Evolutionary conservation across 1,284 basidiomycete genomes (phyloP), one percentile per base, ranked within the genome.

Genomic region (Chalciporus sp.): DNA sequence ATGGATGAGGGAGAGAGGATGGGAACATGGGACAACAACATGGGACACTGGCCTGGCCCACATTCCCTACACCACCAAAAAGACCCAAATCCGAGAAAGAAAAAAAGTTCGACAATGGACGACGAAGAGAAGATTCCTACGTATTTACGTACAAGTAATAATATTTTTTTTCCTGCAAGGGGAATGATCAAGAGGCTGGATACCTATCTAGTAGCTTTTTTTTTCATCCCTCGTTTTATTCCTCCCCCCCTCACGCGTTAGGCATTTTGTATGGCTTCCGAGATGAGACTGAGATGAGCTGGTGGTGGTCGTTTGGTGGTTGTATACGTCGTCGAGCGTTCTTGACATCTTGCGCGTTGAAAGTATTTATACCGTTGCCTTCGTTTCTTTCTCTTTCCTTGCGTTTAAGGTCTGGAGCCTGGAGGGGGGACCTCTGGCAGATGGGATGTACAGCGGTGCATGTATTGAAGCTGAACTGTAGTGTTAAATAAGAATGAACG

Each of bases 1-100:
- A 88, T 59, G 76, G 77, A 28, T 78, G 60, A 69, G 23, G 23
- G 23, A 23, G 23, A n/a, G n/a, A n/a, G n/a, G n/a, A n/a, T n/a
- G 23, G 23, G 23, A 2, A 23, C 23, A 23, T 6, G 23, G 3
- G 23, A 23, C 23, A 6, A n/a, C n/a, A n/a, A n/a, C n/a, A n/a
- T n/a, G 23, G 23, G 6, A 23, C 23, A 3, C 23, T 23, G 23
- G 23, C 23, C 23, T 23, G 23, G 23, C 7, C 39, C 33, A 23
- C 26, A 12, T 29, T 17, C 17, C 17, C 16, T 16, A n/a, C 35
- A 35, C n/a, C n/a, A 37, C 12, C 16, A 33, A 14, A 16, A 57
- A 23, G 23, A 23, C 23, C 23, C 23, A 23, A 2, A 23, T 23
- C 23, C 23, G 23, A 23, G 6, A 23, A 23, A 23, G 3, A 23